A percentile compares a stretch with the other conserved stretches of the same genome.
Evolutionary conservation across 1,284 basidiomycete genomes (phyloP).

Genomic region (Puccinia coronata): DNA sequence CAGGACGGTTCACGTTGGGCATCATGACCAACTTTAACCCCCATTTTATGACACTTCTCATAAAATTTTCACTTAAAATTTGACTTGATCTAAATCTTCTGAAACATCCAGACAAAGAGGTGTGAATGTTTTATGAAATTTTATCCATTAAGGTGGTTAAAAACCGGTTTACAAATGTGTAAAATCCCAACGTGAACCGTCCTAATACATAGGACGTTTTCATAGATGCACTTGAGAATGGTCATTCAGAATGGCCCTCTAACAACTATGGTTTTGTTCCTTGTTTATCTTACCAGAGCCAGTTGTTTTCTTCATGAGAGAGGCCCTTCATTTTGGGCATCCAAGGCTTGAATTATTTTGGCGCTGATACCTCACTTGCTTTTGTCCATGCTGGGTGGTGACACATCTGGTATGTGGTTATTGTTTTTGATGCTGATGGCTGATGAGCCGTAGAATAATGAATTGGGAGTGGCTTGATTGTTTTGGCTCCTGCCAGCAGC

Average conservation of each 20-base stretch:
- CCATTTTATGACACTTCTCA: too few species aligned
- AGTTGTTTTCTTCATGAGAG: slow-evolving; percentile 57
- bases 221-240: slow-evolving; percentile 77
- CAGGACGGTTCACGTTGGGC: too few species aligned
- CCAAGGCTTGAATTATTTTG: slow-evolving; percentile 16
- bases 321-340: slow-evolving; percentile 29
- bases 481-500: slow-evolving; percentile 33
- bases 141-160: too few species aligned
- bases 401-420: not conserved
- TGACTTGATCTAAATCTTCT: too few species aligned
- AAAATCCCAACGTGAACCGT: too few species aligned
- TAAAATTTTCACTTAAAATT: too few species aligned
- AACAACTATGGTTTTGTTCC: slow-evolving; percentile 85
- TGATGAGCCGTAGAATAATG: not conserved
- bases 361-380: too few species aligned
- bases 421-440: not conserved
- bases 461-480: slow-evolving; percentile 8
- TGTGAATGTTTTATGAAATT: too few species aligned
- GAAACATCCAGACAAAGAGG: too few species aligned
- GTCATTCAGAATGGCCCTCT: slow-evolving; percentile 86
- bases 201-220: too few species aligned
- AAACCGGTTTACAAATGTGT: too few species aligned
- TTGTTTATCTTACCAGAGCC: slow-evolving; percentile 93
- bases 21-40: too few species aligned
- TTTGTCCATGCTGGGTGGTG: not conserved